phyloP scores from a whole-genome alignment of 495 filamentous ascomycete genomes.

The Aspergillus heteromorphus region DNA sequence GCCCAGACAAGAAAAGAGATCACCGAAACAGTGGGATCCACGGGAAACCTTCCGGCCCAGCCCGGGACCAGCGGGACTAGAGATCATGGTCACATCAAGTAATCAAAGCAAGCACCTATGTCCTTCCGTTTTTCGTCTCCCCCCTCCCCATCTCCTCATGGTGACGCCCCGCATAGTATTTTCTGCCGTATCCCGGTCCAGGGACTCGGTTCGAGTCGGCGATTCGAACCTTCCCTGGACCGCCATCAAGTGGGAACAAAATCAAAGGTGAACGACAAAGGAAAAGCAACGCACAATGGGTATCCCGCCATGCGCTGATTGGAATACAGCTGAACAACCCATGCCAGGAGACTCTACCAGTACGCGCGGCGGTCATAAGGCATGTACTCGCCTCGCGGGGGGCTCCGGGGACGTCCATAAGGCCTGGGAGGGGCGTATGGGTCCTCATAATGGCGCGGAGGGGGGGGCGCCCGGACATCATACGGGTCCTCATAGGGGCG shows the following conservation, averaged over 20 bases:
- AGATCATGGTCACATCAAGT: slow-evolving; percentile 9
- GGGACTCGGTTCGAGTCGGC: not conserved
- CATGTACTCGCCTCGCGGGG: slow-evolving; percentile 38
- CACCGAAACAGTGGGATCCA: not conserved
- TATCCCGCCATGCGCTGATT: slow-evolving; percentile 20
- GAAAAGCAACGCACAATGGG: slow-evolving; percentile 15
- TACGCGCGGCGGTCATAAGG: slow-evolving; percentile 44
- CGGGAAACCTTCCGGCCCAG: slow-evolving; percentile 1
- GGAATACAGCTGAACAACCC: slow-evolving; percentile 10
- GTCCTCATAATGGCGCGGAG: slow-evolving; percentile 41
- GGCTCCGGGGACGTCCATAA: slow-evolving; percentile 41
- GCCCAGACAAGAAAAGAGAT: slow-evolving; percentile 5
- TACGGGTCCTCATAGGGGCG: slow-evolving; percentile 51
- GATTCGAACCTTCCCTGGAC: not conserved
- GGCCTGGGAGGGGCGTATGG: slow-evolving; percentile 39
- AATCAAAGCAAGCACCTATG: not conserved
- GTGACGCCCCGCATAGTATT: slow-evolving; percentile 1
- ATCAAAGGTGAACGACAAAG: slow-evolving; percentile 2
- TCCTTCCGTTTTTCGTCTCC: not conserved
- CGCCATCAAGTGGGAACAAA: not conserved
- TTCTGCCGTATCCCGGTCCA: slow-evolving; percentile 6
- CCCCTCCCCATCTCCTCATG: not conserved
- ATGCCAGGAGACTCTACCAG: slow-evolving; percentile 32
- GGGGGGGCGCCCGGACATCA: slow-evolving; percentile 38
- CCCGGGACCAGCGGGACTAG: slow-evolving; percentile 4